Evolutionary conservation across 495 filamentous ascomycete species (phyloP), one percentile per base, ranked within the genome.

Genomic region (Aspergillus taichungensis): DNA sequence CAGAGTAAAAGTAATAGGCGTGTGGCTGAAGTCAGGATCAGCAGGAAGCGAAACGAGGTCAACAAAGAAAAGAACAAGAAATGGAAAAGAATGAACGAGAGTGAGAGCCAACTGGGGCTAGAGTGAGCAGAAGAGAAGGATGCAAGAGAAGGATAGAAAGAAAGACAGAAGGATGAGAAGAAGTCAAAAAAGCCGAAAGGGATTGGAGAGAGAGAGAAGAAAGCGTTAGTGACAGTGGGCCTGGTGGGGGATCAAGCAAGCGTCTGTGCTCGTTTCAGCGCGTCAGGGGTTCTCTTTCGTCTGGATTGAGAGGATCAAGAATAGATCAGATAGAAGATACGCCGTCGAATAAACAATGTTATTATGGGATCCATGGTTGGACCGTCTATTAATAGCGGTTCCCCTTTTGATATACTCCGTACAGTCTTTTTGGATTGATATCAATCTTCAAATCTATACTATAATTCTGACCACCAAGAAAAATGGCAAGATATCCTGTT

Each of bases 51-150:
- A 8, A 24, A 36, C 27, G 32, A 30, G 37, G 30, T 14, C 5
- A 46, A 28, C 13, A 28, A 40, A 24, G 30, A 8, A 6, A 8
- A 34, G 36, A 40, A 34, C 5, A 33, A 32, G 29, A 29, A 24
- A 18, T 9, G 35, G 36, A 14, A 30, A 40, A 24, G 36, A 31
- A 40, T 39, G 37, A 14, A 31, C 29, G 18, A 41, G 39, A 41
- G 27, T 12, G 39, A 13, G 13, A 30, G 39, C 13, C 36, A 18
- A 24, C 18, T 24, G 18, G 18, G 18, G 18, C 18, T 24, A 24
- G 18, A 38, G 39, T 49, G 46, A 39, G 42, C 40, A 47, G 41
- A 39, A 42, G 35, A 49, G 31, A 32, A 14, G 30, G 40, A 42
- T 7, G 18, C 34, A 42, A 46, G 46, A 39, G 45, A 42, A 40